phyloP scores from a whole-genome alignment of 2,329 filamentous ascomycete genomes.

The Ascochyta pisi region DNA sequence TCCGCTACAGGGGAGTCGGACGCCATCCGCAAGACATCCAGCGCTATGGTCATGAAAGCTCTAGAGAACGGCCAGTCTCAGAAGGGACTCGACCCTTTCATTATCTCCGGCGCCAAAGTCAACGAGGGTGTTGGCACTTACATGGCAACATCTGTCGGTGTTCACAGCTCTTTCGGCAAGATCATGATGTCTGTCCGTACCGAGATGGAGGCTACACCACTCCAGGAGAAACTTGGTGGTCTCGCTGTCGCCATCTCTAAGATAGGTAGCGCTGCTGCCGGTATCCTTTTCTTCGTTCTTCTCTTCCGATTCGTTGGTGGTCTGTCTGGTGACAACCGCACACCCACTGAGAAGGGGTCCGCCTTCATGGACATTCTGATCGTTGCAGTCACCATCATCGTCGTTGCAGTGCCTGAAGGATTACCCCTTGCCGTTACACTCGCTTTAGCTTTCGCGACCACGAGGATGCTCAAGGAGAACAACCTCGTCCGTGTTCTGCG shows the following conservation, averaged over 20 bases:
- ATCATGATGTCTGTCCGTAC: slow-evolving; percentile 64
- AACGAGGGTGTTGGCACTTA: slow-evolving; percentile 60
- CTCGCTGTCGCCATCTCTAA: slow-evolving; percentile 61
- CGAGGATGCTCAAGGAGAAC: slow-evolving; percentile 46
- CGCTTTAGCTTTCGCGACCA: slow-evolving; percentile 47
- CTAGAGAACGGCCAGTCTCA: slow-evolving; percentile 59
- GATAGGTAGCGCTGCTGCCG: slow-evolving; percentile 53
- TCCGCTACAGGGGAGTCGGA: slow-evolving; percentile 77
- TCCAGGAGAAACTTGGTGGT: slow-evolving; percentile 61
- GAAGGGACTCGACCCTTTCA: slow-evolving; percentile 68
- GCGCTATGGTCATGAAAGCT: slow-evolving; percentile 64
- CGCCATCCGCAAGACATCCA: slow-evolving; percentile 69
- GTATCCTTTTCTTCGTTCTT: slow-evolving; percentile 49
- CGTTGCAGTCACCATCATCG: slow-evolving; percentile 52
- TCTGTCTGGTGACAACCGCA: slow-evolving; percentile 35
- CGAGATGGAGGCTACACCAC: slow-evolving; percentile 60
- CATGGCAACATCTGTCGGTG: slow-evolving; percentile 62
- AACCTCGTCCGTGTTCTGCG: slow-evolving; percentile 43
- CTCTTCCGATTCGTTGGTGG: slow-evolving; percentile 49
- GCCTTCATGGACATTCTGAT: slow-evolving; percentile 53
- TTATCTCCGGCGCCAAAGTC: slow-evolving; percentile 64
- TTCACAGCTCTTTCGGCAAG: slow-evolving; percentile 62
- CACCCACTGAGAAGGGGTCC: slow-evolving; percentile 40
- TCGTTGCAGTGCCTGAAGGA: slow-evolving; percentile 52
- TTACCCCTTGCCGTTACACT: slow-evolving; percentile 47